Base-by-base conservation (phyloP, 2,329 filamentous ascomycete genomes). In the Scytalidium sp. region DNA sequence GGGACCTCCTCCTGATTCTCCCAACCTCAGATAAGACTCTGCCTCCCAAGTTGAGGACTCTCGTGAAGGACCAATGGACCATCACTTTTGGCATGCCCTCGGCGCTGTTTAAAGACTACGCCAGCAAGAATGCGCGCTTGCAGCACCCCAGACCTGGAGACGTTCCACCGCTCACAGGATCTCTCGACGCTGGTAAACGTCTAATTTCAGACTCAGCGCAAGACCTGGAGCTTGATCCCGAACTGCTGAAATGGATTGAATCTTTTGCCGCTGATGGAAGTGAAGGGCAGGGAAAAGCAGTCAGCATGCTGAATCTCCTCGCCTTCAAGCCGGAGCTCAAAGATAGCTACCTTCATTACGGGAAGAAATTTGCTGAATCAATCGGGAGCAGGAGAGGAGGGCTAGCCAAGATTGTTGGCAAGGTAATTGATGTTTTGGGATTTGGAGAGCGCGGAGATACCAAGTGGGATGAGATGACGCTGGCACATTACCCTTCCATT, bases 231-330 rank as follows among this genome's bases (percentile, higher is more conserved):
- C 63, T 84, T 8, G 76, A 74, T 15, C 61, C 71, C 0, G 74
- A 78, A 3, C 62, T 85, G 1, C 59, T 71, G 11, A 36, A 58
- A 1, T 85, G 81, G 74, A 78, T 82, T 61, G 22, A 49, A 51
- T 67, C 3, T 0, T 73, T 72, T 46, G 48, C 56, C 19, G 43
- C 53, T 27, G 32, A 36, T 4, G 32, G 32, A 9, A 50, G 54
- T 60, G 59, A 62, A 67, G 63, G 59, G 41, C 54, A 65, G 61
- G 51, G 55, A 32, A 36, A 36, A n/a, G 75, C 82, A 0, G 76
- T 85, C 2, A 80, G 77, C 1, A 86, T 85, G 83, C 70, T 85
- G 36, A 85, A 86, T 52, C 67, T 85, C 3, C 71, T 86, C 3
- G 71, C 80, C 36, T 85, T 86, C 66, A 70, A 71, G 41, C 68